These are phyloP conservation scores for Saturnispora ahearnii DNA, from an alignment of 805 yeast genomes.

Conservation along the genomic window DNA sequence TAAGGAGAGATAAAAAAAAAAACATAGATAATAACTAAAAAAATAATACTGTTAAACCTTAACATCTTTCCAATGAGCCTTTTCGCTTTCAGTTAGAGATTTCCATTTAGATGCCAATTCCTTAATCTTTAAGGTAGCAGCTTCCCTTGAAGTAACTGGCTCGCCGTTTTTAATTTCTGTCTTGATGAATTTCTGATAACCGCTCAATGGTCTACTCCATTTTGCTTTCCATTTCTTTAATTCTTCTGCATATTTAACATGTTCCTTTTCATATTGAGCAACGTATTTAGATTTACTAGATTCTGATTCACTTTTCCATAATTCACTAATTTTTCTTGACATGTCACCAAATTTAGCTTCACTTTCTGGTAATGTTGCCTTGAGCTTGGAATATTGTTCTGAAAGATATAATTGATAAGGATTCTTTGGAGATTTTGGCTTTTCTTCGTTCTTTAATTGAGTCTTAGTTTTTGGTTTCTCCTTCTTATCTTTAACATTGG, in stretches of 20 bases:
- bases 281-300: slow-evolving; percentile 14
- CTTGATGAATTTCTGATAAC: slow-evolving; percentile 19
- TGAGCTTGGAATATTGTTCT: slow-evolving; percentile 11
- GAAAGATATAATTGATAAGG: slow-evolving; percentile 15
- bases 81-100: slow-evolving; percentile 17
- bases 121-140: slow-evolving; percentile 15
- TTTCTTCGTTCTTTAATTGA: slow-evolving; percentile 11
- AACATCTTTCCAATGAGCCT: slow-evolving; percentile 15
- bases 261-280: slow-evolving; percentile 1
- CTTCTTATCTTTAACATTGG: slow-evolving; percentile 3
- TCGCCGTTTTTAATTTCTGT: slow-evolving; percentile 11
- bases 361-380: slow-evolving; percentile 1
- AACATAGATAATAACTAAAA: neutral
- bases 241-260: slow-evolving; percentile 10
- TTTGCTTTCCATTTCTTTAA: slow-evolving; percentile 21
- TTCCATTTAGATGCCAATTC: slow-evolving; percentile 18
- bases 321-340: slow-evolving; percentile 10
- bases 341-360: neutral
- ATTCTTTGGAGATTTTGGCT: slow-evolving; percentile 18
- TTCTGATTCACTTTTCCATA: slow-evolving; percentile 18
- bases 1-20: neutral
- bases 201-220: slow-evolving; percentile 16
- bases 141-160: slow-evolving; percentile 11
- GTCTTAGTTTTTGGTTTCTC: slow-evolving; percentile 9
- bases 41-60: neutral